Percentiles rank a stretch among this genome's conserved stretches.
Evolutionary conservation across 2,329 filamentous ascomycete species (phyloP).

Genomic region (Drechmeria coniospora): DNA sequence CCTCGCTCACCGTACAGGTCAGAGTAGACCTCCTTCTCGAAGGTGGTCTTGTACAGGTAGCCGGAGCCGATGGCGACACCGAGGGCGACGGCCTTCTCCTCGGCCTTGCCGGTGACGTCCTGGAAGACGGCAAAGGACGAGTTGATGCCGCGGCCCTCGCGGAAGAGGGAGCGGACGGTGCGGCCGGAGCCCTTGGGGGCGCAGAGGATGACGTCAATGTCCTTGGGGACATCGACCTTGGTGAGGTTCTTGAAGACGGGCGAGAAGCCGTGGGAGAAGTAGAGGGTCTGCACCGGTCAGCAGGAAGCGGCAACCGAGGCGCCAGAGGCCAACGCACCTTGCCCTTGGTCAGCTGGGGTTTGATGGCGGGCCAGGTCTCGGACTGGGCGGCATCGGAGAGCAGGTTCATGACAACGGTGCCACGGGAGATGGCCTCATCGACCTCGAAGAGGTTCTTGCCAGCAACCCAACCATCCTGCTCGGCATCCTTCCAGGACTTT

Average conservation of each 20-base stretch:
- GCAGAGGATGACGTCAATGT: slow-evolving; percentile 98
- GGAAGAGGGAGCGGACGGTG: slow-evolving; percentile 97
- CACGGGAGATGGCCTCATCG: slow-evolving; percentile 84
- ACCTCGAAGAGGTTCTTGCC: slow-evolving; percentile 99
- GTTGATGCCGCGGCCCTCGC: slow-evolving; percentile 99
- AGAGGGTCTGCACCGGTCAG: slow-evolving; percentile 57
- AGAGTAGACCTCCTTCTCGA: slow-evolving; percentile 99
- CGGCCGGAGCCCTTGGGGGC: slow-evolving; percentile 98
- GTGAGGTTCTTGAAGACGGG: slow-evolving; percentile 99
- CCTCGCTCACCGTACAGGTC: slow-evolving; percentile 99
- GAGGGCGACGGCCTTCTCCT: slow-evolving; percentile 94
- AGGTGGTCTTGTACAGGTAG: slow-evolving; percentile 99
- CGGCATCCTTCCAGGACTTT: slow-evolving; percentile 93
- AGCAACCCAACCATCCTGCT: slow-evolving; percentile 93
- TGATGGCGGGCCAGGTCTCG: slow-evolving; percentile 97
- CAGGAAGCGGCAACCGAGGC: slow-evolving; percentile 4
- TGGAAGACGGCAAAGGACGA: slow-evolving; percentile 97
- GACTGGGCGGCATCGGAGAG: slow-evolving; percentile 94
- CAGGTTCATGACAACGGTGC: slow-evolving; percentile 98
- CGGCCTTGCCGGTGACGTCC: slow-evolving; percentile 92
- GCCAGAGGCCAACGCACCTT: slow-evolving; percentile 48
- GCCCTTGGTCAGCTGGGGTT: slow-evolving; percentile 95
- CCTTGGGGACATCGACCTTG: slow-evolving; percentile 89
- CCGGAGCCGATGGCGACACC: slow-evolving; percentile 94
- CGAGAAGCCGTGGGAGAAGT: slow-evolving; percentile 99